Conservation (phyloP, 768 basidiomycete genomes). For the Sistotremastrum niveocremeum region DNA sequence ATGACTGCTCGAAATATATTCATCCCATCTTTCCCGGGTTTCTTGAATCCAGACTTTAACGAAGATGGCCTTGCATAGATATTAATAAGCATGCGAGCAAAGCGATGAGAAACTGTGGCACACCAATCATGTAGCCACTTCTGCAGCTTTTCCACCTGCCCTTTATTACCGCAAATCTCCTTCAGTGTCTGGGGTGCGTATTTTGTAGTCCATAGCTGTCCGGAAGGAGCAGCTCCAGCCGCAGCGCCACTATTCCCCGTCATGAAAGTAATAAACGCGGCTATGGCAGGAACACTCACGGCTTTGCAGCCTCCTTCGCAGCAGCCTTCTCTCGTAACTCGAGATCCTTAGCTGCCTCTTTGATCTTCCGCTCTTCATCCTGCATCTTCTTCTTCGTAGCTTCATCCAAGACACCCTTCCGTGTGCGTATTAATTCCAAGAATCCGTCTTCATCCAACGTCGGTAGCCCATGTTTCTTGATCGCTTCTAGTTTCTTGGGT, state of each 20-base stretch:
- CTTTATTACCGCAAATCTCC: constrained; percentile 94
- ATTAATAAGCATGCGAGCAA: neutral
- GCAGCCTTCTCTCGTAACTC: constrained; percentile 54
- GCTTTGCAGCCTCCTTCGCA: constrained; percentile 19
- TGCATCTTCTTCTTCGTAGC: constrained; percentile 71
- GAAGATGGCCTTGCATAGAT: constrained; percentile 49
- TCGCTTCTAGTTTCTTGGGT: constrained; percentile 72
- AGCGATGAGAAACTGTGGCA: constrained; percentile 10
- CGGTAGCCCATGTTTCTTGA: constrained; percentile 64
- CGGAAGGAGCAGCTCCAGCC: constrained; percentile 28
- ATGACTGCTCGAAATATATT: constrained; percentile 78
- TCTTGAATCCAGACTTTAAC: constrained; percentile 72
- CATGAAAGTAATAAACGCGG: neutral
- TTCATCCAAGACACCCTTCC: constrained; percentile 54
- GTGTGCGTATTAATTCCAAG: constrained; percentile 63
- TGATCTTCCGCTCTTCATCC: constrained; percentile 68
- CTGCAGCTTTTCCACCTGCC: constrained; percentile 75
- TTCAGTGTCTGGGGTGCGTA: constrained; percentile 83
- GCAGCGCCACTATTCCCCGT: constrained; percentile 17
- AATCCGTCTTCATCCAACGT: constrained; percentile 84
- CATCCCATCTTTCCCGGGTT: constrained; percentile 85
- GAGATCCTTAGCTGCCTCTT: constrained; percentile 62
- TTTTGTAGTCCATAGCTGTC: constrained; percentile 86
- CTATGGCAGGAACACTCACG: neutral
- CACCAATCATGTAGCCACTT: constrained; percentile 85